Evolutionary conservation across 495 filamentous ascomycete genomes (phyloP).

Genomic region (Sporormia fimetaria): DNA sequence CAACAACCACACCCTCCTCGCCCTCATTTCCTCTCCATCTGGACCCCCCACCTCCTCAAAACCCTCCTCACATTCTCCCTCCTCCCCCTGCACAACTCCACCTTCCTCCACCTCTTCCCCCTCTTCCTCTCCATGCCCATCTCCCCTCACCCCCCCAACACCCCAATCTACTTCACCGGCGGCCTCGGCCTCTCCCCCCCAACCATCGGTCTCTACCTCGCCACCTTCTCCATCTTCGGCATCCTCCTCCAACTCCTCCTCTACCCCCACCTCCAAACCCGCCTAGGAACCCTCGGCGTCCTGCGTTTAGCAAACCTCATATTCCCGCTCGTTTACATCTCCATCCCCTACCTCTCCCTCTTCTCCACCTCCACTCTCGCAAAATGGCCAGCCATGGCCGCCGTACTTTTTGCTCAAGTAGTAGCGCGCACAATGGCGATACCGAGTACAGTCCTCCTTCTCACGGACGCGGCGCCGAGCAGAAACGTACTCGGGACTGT

Average conservation of each 20-base stretch:
- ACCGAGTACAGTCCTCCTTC: slow-evolving; percentile 51
- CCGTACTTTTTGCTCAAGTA: slow-evolving; percentile 52
- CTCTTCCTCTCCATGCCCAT: slow-evolving; percentile 67
- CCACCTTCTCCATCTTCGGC: slow-evolving; percentile 60
- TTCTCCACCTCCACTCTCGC: slow-evolving; percentile 45
- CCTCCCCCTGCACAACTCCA: slow-evolving; percentile 62
- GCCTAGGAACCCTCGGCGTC: slow-evolving; percentile 58
- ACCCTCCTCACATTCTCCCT: slow-evolving; percentile 64
- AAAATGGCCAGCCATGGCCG: slow-evolving; percentile 49
- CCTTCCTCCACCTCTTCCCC: slow-evolving; percentile 50
- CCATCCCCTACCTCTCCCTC: slow-evolving; percentile 61
- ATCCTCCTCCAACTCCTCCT: slow-evolving; percentile 70
- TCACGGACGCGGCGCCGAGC: slow-evolving; percentile 50
- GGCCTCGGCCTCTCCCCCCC: slow-evolving; percentile 62
- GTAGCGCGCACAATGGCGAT: slow-evolving; percentile 54
- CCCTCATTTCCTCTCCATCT: slow-evolving; percentile 54
- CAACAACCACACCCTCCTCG: slow-evolving; percentile 24
- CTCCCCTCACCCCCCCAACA: slow-evolving; percentile 43
- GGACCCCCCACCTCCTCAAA: slow-evolving; percentile 60
- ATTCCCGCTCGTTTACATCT: slow-evolving; percentile 62
- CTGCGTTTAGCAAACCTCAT: slow-evolving; percentile 47
- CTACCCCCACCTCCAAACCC: slow-evolving; percentile 58
- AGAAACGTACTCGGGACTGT: slow-evolving; percentile 49
- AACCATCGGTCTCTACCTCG: slow-evolving; percentile 66
- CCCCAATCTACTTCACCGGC: slow-evolving; percentile 53